Evolutionary conservation across 2,329 filamentous ascomycete genomes (phyloP).

Genomic region (Phialophora verrucosa): DNA sequence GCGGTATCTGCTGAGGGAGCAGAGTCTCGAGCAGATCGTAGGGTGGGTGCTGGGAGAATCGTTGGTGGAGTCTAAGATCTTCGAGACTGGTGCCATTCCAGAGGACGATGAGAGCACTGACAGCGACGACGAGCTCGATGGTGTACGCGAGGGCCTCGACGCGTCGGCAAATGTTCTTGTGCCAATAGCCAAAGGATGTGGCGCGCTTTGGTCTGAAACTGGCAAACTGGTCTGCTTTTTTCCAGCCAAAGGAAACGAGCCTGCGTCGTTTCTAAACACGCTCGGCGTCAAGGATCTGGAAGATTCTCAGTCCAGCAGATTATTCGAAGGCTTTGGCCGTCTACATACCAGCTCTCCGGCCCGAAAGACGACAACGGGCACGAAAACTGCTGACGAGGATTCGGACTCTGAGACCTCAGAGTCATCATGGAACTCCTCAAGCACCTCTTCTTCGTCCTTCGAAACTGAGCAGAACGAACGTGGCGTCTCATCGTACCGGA

Average conservation of each 20-base stretch:
- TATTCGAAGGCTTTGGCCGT: slow-evolving; percentile 69
- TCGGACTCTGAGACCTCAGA: slow-evolving; percentile 54
- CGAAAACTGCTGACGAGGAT: slow-evolving; percentile 46
- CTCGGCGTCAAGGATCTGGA: slow-evolving; percentile 57
- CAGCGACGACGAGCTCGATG: slow-evolving; percentile 61
- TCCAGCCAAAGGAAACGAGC: slow-evolving; percentile 58
- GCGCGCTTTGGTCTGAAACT: slow-evolving; percentile 63
- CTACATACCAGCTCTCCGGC: slow-evolving; percentile 59
- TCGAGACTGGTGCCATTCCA: slow-evolving; percentile 51
- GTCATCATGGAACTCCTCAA: slow-evolving; percentile 66
- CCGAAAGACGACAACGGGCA: slow-evolving; percentile 55
- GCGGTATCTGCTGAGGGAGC: slow-evolving; percentile 65
- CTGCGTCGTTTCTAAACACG: slow-evolving; percentile 56
- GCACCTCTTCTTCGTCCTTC: slow-evolving; percentile 56
- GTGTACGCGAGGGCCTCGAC: slow-evolving; percentile 39
- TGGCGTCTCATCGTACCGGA: slow-evolving; percentile 49
- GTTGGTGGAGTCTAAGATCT: slow-evolving; percentile 56
- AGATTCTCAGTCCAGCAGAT: slow-evolving; percentile 56
- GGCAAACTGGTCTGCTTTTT: slow-evolving; percentile 66
- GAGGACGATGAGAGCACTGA: slow-evolving; percentile 86
- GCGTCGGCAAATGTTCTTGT: slow-evolving; percentile 65
- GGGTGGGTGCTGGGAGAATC: slow-evolving; percentile 63
- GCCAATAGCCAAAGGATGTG: slow-evolving; percentile 64
- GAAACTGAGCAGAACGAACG: slow-evolving; percentile 55
- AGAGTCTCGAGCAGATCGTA: slow-evolving; percentile 63